These are phyloP conservation scores for Suhomyces sp. DNA, from an alignment of 805 yeast species.

Conservation along the genomic window DNA sequence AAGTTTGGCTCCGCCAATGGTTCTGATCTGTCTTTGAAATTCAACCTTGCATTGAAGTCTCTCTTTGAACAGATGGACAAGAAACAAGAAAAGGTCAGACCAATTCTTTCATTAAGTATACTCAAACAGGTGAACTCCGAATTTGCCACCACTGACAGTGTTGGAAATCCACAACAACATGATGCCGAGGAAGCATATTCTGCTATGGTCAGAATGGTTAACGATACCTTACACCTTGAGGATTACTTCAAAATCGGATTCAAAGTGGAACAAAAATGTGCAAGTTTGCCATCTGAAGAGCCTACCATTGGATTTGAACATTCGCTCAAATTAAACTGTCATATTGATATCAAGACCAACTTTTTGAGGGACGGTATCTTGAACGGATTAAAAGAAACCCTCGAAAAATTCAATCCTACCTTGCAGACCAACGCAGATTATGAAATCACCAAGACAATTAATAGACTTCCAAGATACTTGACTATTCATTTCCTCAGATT, in stretches of 20 bases:
- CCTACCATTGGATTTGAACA: slow-evolving; percentile 38
- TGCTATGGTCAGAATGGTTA: slow-evolving; percentile 60
- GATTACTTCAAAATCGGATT: slow-evolving; percentile 65
- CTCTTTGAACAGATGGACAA: slow-evolving; percentile 47
- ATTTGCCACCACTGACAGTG: slow-evolving; percentile 73
- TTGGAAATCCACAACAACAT: slow-evolving; percentile 85
- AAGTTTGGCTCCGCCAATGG: slow-evolving; percentile 10
- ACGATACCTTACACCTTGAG: slow-evolving; percentile 49
- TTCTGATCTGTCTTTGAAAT: slow-evolving; percentile 8
- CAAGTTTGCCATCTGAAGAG: slow-evolving; percentile 41
- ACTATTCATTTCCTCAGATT: slow-evolving; percentile 93
- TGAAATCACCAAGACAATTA: slow-evolving; percentile 58
- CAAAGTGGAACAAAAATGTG: slow-evolving; percentile 61
- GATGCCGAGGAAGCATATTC: slow-evolving; percentile 98
- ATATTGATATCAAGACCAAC: slow-evolving; percentile 81
- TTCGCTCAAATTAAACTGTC: slow-evolving; percentile 80
- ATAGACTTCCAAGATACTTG: slow-evolving; percentile 80
- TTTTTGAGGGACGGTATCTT: slow-evolving; percentile 82
- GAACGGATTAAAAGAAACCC: slow-evolving; percentile 68
- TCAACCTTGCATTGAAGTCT: slow-evolving; percentile 34
- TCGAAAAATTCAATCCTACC: slow-evolving; percentile 74
- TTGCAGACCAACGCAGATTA: slow-evolving; percentile 72
- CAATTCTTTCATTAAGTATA: slow-evolving; percentile 62
- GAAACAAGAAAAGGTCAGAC: slow-evolving; percentile 55
- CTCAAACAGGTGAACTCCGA: slow-evolving; percentile 78